Conservation (phyloP, 768 basidiomycete genomes). For the Russula sp. region DNA sequence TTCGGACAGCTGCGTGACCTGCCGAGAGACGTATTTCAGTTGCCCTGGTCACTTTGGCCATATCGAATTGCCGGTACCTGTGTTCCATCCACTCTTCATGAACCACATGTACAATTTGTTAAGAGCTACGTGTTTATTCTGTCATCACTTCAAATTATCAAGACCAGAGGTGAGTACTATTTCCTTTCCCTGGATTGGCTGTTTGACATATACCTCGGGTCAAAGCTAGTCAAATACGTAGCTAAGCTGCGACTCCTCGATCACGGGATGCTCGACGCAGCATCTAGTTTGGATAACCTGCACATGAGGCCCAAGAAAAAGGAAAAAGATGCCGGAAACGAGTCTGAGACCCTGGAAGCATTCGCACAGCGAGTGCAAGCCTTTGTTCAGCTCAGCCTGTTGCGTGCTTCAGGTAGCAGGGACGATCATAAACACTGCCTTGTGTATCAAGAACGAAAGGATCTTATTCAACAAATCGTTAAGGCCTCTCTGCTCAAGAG, state of each 20-base stretch:
- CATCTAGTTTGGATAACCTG: slow-evolving; percentile 67
- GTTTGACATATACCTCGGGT: neutral
- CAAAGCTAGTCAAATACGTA: slow-evolving; percentile 70
- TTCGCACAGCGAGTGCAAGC: slow-evolving; percentile 56
- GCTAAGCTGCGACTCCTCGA: slow-evolving; percentile 87
- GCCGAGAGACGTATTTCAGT: slow-evolving; percentile 84
- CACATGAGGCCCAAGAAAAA: slow-evolving; percentile 36
- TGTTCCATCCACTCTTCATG: slow-evolving; percentile 97
- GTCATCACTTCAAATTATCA: slow-evolving; percentile 83
- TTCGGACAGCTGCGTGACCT: slow-evolving; percentile 76
- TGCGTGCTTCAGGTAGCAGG: slow-evolving; percentile 44
- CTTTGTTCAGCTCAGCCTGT: slow-evolving; percentile 51
- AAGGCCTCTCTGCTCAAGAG: slow-evolving; percentile 58
- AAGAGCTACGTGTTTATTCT: slow-evolving; percentile 86
- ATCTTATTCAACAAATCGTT: slow-evolving; percentile 74
- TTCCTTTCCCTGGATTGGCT: slow-evolving; percentile 15
- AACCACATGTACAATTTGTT: slow-evolving; percentile 81
- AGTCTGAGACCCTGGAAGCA: slow-evolving; percentile 42
- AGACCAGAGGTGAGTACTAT: slow-evolving; percentile 52
- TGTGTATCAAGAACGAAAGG: slow-evolving; percentile 83
- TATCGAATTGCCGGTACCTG: slow-evolving; percentile 90
- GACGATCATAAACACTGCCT: slow-evolving; percentile 85
- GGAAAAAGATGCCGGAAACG: slow-evolving; percentile 33
- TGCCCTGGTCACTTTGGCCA: slow-evolving; percentile 99
- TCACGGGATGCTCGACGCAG: slow-evolving; percentile 78